Base-by-base conservation (phyloP, 164 flowering plant genomes). In the Pachysandra terminalis region DNA sequence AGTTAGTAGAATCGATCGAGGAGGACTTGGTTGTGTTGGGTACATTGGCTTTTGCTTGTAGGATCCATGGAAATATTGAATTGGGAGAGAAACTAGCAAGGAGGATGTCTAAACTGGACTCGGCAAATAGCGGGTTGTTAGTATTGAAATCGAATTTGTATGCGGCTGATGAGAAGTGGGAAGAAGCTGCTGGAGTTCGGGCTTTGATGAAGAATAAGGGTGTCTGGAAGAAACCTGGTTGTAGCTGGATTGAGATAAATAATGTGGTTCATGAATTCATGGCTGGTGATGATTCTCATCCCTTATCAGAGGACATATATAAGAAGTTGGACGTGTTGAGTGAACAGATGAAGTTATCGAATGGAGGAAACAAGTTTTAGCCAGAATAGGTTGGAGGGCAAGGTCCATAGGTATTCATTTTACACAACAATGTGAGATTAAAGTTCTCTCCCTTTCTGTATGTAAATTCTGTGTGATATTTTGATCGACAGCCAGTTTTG, bases 211-310 rank as follows among this genome's bases (percentile, higher is more conserved):
- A 53, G 52, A 52, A 56, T 10, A 48, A 13, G 12, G 67, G 67
- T 17, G 62, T 67, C 6, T 21, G 56, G 58, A 73, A 73, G 63
- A 62, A 26, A 52, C 67, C 75, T 1, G 75, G 75, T 23, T 55
- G 71, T 49, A 73, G 75, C 62, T 72, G 75, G 75, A 72, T 72
- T 56, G 71, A 67, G 26, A 62, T 72, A 63, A 61, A 67, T 26
- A 66, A 58, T 61, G 68, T 58, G 70, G 70, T 72, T 59, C 74
- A 72, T 60, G 70, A 64, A 56, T 72, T 72, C 55, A 56, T 67
- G 53, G 75, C 69, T 12, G 75, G 71, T 19, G 75, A 67, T 19
- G 45, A 56, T 59, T 61, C 66, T n/a, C 75, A 73, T 53, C 75
- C 63, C 1, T 61, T 21, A 28, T 73, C 58, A 14, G 56, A 55